Base-by-base conservation (phyloP, 2,329 filamentous ascomycete genomes). In the Truncatella angustata region DNA sequence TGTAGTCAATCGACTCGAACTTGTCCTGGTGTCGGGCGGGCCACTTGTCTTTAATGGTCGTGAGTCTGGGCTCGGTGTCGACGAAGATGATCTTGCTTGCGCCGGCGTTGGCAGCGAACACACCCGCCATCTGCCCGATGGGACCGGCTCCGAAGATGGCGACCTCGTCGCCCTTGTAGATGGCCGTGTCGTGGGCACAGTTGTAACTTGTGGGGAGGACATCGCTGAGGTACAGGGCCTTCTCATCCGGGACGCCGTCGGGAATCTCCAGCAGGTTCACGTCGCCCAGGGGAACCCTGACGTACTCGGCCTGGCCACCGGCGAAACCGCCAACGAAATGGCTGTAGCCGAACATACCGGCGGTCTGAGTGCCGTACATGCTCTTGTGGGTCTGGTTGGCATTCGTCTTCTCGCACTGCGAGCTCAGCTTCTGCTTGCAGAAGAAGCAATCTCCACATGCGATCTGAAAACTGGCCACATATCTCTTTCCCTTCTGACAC, bases 401-500 rank as follows among this genome's bases (percentile, higher is more conserved):
- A 67, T 91, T 94, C 0, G 90, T 95, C 68, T 77, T 82, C 63
- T 91, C 88, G 67, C 91, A 96, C 63, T 90, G 86, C 14, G 87
- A 91, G 0, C 85, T 89, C 1, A 90, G 76, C 68, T 91, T 90
- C 70, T 89, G 80, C 58, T 86, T 79, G 75, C 91, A 96, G 68
- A 85, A 92, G 69, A 82, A 86, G 73, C 91, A 96, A 43, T 75
- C 72, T 6, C 80, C 81, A 55, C 81, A 85, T 0, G 90, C 88
- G 63, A 96, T 94, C 68, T 94, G 90, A 74, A 96, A 96, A 9
- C 85, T 88, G 0, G 88, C 90, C 1, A 96, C 91, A 18, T 94
- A 91, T 26, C 91, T 76, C 58, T 84, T 79, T 12, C 86, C 87
- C 6, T 74, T 68, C 54, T 82, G 70, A 44, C 86, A 67, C 3